Conservation (phyloP, 306 rosid species). For the cucumber (Cucumis sativus) region DNA sequence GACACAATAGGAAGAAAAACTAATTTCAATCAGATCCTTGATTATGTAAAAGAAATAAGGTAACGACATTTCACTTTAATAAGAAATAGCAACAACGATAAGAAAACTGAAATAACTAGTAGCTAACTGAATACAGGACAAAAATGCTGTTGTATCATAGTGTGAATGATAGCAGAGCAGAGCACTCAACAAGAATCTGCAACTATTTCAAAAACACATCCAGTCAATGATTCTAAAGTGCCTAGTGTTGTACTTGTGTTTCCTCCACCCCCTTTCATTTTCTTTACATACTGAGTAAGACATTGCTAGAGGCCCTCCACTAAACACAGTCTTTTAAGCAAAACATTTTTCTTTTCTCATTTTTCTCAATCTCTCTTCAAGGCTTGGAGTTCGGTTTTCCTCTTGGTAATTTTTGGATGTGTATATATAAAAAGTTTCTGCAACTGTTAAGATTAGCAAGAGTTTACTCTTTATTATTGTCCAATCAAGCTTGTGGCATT, state of each 20-base stretch:
- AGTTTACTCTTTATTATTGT: neutral
- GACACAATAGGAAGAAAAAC: conserved; percentile 87
- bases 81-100: neutral
- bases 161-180: neutral
- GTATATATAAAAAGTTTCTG: neutral
- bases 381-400: neutral
- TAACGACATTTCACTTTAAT: conserved; percentile 15
- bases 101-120: neutral
- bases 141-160: neutral
- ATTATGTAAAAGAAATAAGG: conserved; percentile 80
- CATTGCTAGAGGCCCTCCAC: neutral
- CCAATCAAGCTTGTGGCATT: neutral
- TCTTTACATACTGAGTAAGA: neutral
- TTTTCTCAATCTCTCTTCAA: neutral
- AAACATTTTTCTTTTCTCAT: neutral
- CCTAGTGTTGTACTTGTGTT: neutral
- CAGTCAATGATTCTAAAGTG: neutral
- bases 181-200: neutral
- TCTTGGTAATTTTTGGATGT: neutral
- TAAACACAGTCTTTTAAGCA: neutral
- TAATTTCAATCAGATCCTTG: conserved; percentile 83
- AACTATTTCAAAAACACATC: neutral
- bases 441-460: neutral
- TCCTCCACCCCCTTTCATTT: neutral
- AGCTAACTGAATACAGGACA: neutral